Evolutionary conservation across 2,329 filamentous ascomycete genomes (phyloP).

Genomic region (Fusarium nanum): DNA sequence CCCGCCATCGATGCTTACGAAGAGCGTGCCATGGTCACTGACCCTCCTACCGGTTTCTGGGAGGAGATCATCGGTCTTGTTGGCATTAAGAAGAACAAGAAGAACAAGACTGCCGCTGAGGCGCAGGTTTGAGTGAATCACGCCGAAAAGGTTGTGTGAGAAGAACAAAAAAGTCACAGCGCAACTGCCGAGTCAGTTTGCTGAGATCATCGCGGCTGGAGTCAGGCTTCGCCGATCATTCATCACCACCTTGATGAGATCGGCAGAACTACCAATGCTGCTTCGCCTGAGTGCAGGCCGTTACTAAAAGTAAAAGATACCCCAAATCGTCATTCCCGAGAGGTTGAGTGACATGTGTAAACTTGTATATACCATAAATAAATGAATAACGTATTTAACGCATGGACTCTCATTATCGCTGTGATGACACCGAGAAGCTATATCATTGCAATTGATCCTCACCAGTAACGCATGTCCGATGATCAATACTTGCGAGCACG

Average conservation of each 20-base stretch:
- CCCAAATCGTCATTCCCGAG: conserved; percentile 2
- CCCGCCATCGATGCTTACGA: conserved; percentile 65
- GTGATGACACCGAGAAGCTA: neutral
- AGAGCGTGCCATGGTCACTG: conserved; percentile 48
- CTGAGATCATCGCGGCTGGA: neutral
- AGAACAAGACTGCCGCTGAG: conserved; percentile 18
- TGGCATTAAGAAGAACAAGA: conserved; percentile 31
- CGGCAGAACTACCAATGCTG: neutral
- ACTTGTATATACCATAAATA: conserved; percentile 16
- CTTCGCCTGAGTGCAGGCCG: neutral
- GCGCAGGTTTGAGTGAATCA: conserved; percentile 19
- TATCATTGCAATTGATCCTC: neutral
- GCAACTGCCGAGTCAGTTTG: neutral
- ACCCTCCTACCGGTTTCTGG: conserved; percentile 57
- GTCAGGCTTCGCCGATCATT: neutral
- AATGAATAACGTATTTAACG: conserved; percentile 7
- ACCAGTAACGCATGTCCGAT: neutral
- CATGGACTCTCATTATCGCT: neutral
- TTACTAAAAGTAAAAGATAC: conserved; percentile 18
- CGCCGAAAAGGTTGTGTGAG: neutral
- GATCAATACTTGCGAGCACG: neutral
- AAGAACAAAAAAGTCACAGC: neutral
- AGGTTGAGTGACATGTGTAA: conserved; percentile 14
- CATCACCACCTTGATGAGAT: neutral
- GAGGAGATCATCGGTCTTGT: conserved; percentile 31